Evolutionary conservation across 345 rosid genomes (phyloP), one percentile per base, ranked within the genome.

Genomic region (Hypericum androsaemum): DNA sequence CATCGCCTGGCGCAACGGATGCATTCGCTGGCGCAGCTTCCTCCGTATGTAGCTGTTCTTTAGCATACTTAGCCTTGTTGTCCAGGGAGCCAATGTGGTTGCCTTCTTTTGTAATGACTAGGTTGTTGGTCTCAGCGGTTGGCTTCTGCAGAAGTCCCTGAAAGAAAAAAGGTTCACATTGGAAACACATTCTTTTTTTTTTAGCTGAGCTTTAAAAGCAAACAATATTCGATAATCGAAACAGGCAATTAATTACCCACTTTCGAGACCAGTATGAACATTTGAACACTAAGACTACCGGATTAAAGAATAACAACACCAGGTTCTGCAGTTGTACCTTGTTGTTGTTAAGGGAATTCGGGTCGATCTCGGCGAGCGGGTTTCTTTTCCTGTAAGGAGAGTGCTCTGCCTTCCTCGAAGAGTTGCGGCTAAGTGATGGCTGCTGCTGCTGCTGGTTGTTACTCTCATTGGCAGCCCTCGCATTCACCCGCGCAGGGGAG

Each of bases 301-400:
- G 1, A 22, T 22, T 4, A 22, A 22, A 22, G 32, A 22, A 22
- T 22, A 22, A 22, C 32, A 22, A 22, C 32, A 22, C 32, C 32
- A 22, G 32, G 32, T 22, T 22, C 32, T 22, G 32, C 32, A 22
- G 32, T 22, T 22, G 32, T 22, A 22, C 32, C 32, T 22, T 22
- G 54, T 50, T 56, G 54, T 46, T 65, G 49, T 40, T 58, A 53
- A 59, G 9, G 72, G 69, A 3, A 74, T 63, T 0, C 77, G 60
- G 66, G 41, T 87, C 87, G 16, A 79, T 77, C 62, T 90, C 95
- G 12, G 75, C 60, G 58, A 82, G 53, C 0, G 89, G 98, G 46
- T 80, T 87, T 66, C 95, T n/a, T n/a, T n/a, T 79, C 56, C 88
- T 71, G 8, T 63, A 75, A 6, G 96, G 98, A 0, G 96, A 84